These are phyloP conservation scores for Emericellopsis terricola DNA, from an alignment of 495 filamentous ascomycete species.

Conservation along the genomic window DNA sequence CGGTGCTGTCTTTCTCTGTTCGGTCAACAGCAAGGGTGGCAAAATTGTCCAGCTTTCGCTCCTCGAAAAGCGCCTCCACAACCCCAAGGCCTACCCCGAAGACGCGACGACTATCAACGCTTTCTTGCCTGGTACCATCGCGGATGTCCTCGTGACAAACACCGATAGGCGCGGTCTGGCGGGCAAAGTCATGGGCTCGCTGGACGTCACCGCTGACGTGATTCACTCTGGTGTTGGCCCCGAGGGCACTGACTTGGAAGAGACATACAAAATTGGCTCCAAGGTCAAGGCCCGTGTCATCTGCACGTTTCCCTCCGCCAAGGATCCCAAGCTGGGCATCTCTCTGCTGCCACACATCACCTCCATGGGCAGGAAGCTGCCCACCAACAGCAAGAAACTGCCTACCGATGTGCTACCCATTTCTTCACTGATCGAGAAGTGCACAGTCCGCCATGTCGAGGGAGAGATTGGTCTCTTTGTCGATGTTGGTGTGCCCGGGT, in stretches of 20 bases:
- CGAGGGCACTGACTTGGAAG: constrained; percentile 42
- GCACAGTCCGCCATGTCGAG: constrained; percentile 61
- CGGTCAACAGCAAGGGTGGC: constrained; percentile 57
- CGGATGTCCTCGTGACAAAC: constrained; percentile 70
- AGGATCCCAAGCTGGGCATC: constrained; percentile 66
- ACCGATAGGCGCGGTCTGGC: constrained; percentile 34
- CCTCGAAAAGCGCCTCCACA: constrained; percentile 47
- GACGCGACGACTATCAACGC: constrained; percentile 72
- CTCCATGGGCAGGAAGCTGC: constrained; percentile 36
- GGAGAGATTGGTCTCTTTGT: constrained; percentile 63
- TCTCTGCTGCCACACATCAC: constrained; percentile 73
- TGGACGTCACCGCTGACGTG: constrained; percentile 77
- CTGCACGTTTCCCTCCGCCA: constrained; percentile 60
- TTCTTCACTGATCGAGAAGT: constrained; percentile 57
- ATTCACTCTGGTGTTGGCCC: constrained; percentile 67
- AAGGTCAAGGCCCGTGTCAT: constrained; percentile 78
- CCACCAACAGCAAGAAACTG: constrained; percentile 9
- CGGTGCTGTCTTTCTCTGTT: constrained; percentile 68
- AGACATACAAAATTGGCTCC: constrained; percentile 58
- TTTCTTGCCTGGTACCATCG: constrained; percentile 79
- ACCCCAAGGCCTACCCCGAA: constrained; percentile 46
- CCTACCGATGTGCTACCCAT: constrained; percentile 44
- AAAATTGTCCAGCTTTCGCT: constrained; percentile 79
- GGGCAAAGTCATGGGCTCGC: constrained; percentile 82
- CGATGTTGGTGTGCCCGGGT: constrained; percentile 52